These are phyloP conservation scores for Gracilaria caudata DNA, from an alignment of 23 red algal genomes.

Conservation along the genomic window DNA sequence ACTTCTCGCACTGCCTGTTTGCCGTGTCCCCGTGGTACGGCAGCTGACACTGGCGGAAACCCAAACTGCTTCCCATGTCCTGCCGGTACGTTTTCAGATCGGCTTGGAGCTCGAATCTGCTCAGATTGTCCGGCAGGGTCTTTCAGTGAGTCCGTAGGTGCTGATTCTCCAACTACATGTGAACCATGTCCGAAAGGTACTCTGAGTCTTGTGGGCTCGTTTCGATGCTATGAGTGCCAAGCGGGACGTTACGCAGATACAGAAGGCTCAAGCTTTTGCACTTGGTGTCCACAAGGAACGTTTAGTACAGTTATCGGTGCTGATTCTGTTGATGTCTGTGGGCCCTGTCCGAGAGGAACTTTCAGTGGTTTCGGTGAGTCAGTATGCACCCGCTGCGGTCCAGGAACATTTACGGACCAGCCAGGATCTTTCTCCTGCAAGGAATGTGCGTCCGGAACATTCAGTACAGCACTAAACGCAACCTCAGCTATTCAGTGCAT, in stretches of 20 bases:
- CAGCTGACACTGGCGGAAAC: background rate
- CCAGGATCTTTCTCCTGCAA: slow-evolving; percentile 29
- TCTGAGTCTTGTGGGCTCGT: slow-evolving; percentile 7
- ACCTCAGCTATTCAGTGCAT: slow-evolving; percentile 14
- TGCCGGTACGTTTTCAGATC: background rate
- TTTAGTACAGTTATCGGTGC: slow-evolving; percentile 7
- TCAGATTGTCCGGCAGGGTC: slow-evolving; percentile 13
- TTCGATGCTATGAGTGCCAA: slow-evolving; percentile 19
- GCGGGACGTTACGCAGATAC: slow-evolving; percentile 22
- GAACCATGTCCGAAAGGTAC: slow-evolving; percentile 37
- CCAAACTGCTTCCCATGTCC: slow-evolving; percentile 11
- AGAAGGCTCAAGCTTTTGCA: slow-evolving; percentile 27
- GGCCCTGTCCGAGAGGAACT: slow-evolving; percentile 19
- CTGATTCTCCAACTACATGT: slow-evolving; percentile 28
- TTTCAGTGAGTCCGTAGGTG: background rate
- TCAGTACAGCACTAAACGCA: slow-evolving; percentile 1
- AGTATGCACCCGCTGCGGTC: slow-evolving; percentile 27
- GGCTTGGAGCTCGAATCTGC: background rate
- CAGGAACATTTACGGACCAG: slow-evolving; percentile 13
- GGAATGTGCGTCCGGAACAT: slow-evolving; percentile 24
- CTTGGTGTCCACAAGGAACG: slow-evolving; percentile 42
- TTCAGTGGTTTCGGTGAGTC: slow-evolving; percentile 33
- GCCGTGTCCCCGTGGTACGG: slow-evolving; percentile 15
- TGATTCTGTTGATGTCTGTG: background rate
- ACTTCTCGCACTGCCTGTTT: slow-evolving; percentile 1